A percentile compares a stretch with the other conserved stretches of the same genome.
Evolutionary conservation across 441 rosid species (phyloP).

Genomic region (Erodium texanum): DNA sequence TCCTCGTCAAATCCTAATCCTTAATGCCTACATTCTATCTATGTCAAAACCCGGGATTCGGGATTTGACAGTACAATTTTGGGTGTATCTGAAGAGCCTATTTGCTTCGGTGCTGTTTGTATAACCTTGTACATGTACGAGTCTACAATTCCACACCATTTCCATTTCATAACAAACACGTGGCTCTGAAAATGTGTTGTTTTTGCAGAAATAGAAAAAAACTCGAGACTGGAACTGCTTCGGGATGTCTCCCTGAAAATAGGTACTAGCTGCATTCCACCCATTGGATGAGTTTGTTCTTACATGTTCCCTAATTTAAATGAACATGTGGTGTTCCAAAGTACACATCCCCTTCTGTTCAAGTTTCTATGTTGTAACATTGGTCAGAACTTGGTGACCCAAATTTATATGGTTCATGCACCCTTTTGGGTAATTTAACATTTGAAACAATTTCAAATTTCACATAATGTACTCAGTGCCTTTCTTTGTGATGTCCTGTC

Average conservation of each 20-base stretch:
- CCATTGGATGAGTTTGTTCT: no score
- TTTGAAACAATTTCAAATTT: no score
- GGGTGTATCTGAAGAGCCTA: slow-evolving; percentile 19
- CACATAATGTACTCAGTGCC: no score
- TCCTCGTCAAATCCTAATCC: slow-evolving; percentile 39
- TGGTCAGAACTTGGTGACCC: no score
- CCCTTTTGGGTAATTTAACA: no score
- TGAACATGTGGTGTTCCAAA: no score
- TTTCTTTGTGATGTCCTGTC: no score
- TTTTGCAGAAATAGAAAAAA: slow-evolving; percentile 31
- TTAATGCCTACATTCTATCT: slow-evolving; percentile 20
- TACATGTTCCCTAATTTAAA: no score
- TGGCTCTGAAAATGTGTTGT: neutral
- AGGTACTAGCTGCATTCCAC: no score
- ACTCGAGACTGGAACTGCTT: slow-evolving; percentile 25
- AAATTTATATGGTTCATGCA: no score
- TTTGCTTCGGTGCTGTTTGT: slow-evolving; percentile 23
- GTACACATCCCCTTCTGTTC: no score
- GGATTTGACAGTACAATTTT: slow-evolving; percentile 18
- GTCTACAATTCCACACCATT: slow-evolving; percentile 5
- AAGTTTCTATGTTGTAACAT: no score
- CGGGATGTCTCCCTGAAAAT: slow-evolving; percentile 19
- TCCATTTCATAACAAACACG: neutral
- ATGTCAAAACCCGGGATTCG: slow-evolving; percentile 14
- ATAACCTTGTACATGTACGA: slow-evolving; percentile 51